A percentile compares a stretch with the other conserved stretches of the same genome.
phyloP scores from a whole-genome alignment of 2,329 filamentous ascomycete species.

The Akanthomyces lecanii region DNA sequence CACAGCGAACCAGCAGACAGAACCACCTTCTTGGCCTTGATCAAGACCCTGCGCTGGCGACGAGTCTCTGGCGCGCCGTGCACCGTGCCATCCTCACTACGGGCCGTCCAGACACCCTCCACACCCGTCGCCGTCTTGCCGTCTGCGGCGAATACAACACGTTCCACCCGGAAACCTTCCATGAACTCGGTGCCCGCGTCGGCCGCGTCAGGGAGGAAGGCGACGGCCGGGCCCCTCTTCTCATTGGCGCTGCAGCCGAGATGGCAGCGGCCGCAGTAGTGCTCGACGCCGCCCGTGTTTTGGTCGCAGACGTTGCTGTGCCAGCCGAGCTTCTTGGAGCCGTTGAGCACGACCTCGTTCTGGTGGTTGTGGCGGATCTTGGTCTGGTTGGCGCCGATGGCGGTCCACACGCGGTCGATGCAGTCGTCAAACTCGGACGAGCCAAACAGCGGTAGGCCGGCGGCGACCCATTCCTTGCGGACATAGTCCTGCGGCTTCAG shows the following conservation, averaged over 20 bases:
- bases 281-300: conserved; percentile 69
- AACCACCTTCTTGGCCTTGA: conserved; percentile 78
- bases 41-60: conserved; percentile 56
- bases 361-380: conserved; percentile 67
- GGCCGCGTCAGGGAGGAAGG: conserved; percentile 76
- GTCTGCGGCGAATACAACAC: conserved; percentile 62
- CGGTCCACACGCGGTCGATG: conserved; percentile 71
- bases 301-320: conserved; percentile 66
- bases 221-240: conserved; percentile 75
- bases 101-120: conserved; percentile 68
- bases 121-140: conserved; percentile 64
- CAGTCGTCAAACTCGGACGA: conserved; percentile 70
- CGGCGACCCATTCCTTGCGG: conserved; percentile 72
- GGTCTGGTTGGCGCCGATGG: conserved; percentile 69
- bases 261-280: conserved; percentile 67
- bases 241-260: conserved; percentile 60
- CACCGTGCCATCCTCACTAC: conserved; percentile 59
- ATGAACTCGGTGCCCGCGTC: conserved; percentile 74
- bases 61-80: conserved; percentile 46
- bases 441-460: conserved; percentile 68
- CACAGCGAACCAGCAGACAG: conserved; percentile 73
- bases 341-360: conserved; percentile 71
- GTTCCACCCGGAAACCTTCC: conserved; percentile 72
- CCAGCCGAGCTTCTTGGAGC: conserved; percentile 69
- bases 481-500: conserved; percentile 69